Evolutionary conservation across 495 filamentous ascomycete species (phyloP).

Genomic region (Niebla homalea): DNA sequence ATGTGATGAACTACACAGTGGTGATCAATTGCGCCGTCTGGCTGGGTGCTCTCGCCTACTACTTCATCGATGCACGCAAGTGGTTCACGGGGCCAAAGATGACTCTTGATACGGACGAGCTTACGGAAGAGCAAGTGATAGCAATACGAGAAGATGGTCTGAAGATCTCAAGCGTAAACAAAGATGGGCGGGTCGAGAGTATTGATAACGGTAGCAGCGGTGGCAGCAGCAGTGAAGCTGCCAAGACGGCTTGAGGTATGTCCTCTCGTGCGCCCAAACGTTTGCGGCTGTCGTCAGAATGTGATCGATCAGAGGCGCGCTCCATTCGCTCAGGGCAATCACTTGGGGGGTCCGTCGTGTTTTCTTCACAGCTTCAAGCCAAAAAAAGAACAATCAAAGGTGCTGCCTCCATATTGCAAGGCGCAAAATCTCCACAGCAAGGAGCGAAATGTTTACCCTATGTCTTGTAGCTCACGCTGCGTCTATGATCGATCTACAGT

Average conservation of each 20-base stretch:
- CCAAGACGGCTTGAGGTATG: neutral
- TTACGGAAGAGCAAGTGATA: conserved; percentile 16
- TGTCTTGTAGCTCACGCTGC: no score
- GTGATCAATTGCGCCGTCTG: conserved; percentile 53
- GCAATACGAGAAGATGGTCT: conserved; percentile 11
- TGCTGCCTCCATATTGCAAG: no score
- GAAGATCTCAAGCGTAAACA: neutral
- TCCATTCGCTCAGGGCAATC: no score
- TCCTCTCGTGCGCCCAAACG: neutral
- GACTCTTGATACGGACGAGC: conserved; percentile 38
- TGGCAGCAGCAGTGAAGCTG: neutral
- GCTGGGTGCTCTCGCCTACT: conserved; percentile 47
- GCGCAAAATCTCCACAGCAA: no score
- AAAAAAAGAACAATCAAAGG: neutral
- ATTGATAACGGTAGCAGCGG: neutral
- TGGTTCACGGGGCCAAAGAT: conserved; percentile 67
- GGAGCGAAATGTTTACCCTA: no score
- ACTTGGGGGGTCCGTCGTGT: no score
- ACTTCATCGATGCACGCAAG: conserved; percentile 48
- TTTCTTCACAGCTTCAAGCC: neutral
- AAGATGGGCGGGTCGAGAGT: neutral
- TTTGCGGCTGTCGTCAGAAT: neutral
- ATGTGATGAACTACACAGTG: conserved; percentile 53
- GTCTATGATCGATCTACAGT: no score
- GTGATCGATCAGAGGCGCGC: no score